A percentile compares a stretch with the other conserved stretches of the same genome.
Evolutionary conservation across 176 grass and related monocot genomes (phyloP).

Genomic region (Zea luxurians): DNA sequence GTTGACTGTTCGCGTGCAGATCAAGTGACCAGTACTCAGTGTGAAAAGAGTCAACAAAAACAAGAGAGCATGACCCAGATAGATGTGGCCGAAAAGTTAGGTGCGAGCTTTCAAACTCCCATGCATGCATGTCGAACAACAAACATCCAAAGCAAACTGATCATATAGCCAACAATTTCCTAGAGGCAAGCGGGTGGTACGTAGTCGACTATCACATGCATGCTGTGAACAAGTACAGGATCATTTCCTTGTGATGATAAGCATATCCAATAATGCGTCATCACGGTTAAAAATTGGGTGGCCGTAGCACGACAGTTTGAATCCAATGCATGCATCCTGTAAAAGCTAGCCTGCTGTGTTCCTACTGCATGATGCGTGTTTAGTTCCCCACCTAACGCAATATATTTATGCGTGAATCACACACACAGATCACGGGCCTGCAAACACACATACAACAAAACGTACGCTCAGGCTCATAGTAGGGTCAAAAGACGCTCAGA

Average conservation of each 20-base stretch:
- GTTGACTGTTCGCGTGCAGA: too few species aligned
- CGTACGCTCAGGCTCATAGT: neutral
- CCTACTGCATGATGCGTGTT: too few species aligned
- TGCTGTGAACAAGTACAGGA: conserved; percentile 25
- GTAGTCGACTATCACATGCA: too few species aligned
- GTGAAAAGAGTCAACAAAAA: conserved; percentile 51
- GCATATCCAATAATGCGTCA: too few species aligned
- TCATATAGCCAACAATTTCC: conserved; percentile 28
- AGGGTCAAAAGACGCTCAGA: neutral
- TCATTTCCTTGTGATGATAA: conserved; percentile 4
- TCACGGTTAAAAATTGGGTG: conserved; percentile 29
- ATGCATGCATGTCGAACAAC: conserved; percentile 37
- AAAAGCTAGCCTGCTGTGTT: too few species aligned
- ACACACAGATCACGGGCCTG: too few species aligned
- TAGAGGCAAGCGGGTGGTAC: too few species aligned
- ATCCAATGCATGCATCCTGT: too few species aligned
- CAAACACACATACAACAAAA: neutral
- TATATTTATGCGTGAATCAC: too few species aligned
- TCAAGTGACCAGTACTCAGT: conserved; percentile 22
- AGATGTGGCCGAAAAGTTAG: conserved; percentile 36
- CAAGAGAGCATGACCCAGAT: conserved; percentile 36
- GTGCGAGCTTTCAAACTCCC: conserved; percentile 42
- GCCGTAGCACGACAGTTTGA: too few species aligned
- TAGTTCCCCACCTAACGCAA: too few species aligned
- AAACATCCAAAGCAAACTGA: conserved; percentile 42